Evolutionary conservation across 202 grass and related monocot species (phyloP).

Genomic region (Digitaria exilis): DNA sequence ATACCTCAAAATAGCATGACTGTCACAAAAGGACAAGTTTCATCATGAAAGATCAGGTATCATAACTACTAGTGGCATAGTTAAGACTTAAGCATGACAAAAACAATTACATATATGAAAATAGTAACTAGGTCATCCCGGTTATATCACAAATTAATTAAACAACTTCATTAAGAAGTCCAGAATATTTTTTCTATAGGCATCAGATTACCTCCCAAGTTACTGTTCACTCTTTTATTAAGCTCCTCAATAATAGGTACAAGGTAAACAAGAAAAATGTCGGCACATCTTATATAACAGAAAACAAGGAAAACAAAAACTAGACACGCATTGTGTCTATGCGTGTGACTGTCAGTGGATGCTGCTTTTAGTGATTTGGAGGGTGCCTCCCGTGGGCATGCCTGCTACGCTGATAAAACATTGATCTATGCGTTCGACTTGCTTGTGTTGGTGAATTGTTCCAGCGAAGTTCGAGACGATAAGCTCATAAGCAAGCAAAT

Average conservation of each 20-base stretch:
- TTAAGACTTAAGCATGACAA: not conserved
- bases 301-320: slow-evolving; percentile 4
- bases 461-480: slow-evolving; percentile 20
- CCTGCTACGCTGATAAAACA: too few species aligned
- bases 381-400: too few species aligned
- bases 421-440: too few species aligned
- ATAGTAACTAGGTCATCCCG: not conserved
- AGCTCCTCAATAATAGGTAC: not conserved
- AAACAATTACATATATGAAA: slow-evolving; percentile 4
- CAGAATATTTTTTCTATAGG: not conserved
- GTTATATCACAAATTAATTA: not conserved
- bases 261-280: slow-evolving; percentile 10
- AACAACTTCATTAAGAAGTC: not conserved
- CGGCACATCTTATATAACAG: not conserved
- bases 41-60: not conserved
- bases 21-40: slow-evolving; percentile 40
- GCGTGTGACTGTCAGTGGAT: not conserved
- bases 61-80: not conserved
- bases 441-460: not conserved
- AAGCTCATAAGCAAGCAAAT: not conserved
- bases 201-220: not conserved
- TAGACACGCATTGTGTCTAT: not conserved
- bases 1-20: slow-evolving; percentile 92
- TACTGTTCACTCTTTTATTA: not conserved
- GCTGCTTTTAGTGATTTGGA: not conserved